phyloP scores from a whole-genome alignment of 495 filamentous ascomycete species.

The Neurospora sp. region DNA sequence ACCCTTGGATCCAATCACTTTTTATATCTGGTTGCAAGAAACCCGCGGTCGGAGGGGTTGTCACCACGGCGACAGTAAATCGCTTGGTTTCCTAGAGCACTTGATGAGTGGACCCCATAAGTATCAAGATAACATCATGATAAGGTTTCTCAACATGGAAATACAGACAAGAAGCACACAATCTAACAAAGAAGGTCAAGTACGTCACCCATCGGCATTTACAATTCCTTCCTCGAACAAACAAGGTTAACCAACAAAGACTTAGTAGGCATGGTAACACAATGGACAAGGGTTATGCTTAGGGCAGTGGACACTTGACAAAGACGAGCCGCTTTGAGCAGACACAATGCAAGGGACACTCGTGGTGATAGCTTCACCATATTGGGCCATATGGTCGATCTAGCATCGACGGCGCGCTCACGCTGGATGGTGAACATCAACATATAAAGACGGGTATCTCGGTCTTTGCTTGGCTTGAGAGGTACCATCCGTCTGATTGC shows the following conservation, averaged over 20 bases:
- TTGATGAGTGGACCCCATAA: not conserved
- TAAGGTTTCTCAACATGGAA: not conserved
- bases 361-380: not conserved
- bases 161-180: not conserved
- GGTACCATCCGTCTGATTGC: not conserved
- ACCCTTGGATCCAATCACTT: not conserved
- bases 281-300: not conserved
- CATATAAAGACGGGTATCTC: not conserved
- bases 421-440: not conserved
- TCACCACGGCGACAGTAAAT: not conserved
- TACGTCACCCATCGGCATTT: not conserved
- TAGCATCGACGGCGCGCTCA: not conserved
- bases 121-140: not conserved
- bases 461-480: not conserved
- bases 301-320: not conserved
- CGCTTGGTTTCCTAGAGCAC: not conserved
- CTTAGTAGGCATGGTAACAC: not conserved
- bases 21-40: not conserved
- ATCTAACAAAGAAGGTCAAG: not conserved
- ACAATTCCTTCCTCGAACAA: not conserved
- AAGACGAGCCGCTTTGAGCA: not conserved
- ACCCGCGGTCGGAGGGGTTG: not conserved
- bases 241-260: not conserved
- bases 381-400: not conserved
- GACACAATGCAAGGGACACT: not conserved